A percentile compares a stretch with the other conserved stretches of the same genome.
Evolutionary conservation across 345 rosid genomes (phyloP).

Genomic region (Camelina neglecta): DNA sequence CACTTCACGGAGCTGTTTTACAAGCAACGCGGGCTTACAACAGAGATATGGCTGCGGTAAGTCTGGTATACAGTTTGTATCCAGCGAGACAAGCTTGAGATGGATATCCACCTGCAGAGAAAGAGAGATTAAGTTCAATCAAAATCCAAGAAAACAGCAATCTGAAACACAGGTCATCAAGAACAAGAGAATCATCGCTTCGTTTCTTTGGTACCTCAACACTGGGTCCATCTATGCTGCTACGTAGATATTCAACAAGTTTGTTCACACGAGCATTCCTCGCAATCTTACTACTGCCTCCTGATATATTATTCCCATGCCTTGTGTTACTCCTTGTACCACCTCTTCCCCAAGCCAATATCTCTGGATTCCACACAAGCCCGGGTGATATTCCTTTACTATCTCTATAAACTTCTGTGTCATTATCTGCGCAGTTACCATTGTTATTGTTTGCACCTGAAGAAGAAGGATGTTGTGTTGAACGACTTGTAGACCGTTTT

Average conservation of each 20-base stretch:
- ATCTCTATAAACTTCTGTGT: conserved; percentile 62
- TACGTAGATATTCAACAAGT: conserved; percentile 75
- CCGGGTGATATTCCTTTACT: conserved; percentile 78
- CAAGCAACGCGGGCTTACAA: conserved; percentile 70
- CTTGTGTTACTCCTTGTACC: conserved; percentile 92
- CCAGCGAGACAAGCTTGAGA: conserved; percentile 78
- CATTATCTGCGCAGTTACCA: conserved; percentile 64
- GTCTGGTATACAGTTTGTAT: conserved; percentile 56
- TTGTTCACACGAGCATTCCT: conserved; percentile 71
- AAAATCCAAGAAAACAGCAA: conserved; percentile 1
- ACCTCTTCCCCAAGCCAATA: conserved; percentile 97
- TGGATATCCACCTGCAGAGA: conserved; percentile 67
- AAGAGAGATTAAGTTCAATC: conserved; percentile 1
- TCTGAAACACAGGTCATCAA: neutral
- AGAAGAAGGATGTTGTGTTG: conserved; percentile 63
- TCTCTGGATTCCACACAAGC: conserved; percentile 78
- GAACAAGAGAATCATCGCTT: conserved; percentile 25
- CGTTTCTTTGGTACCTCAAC: conserved; percentile 63
- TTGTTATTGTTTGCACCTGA: conserved; percentile 64
- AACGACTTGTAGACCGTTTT: conserved; percentile 56
- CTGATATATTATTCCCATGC: conserved; percentile 67
- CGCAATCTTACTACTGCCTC: conserved; percentile 62
- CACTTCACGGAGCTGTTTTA: conserved; percentile 84
- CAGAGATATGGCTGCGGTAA: conserved; percentile 82
- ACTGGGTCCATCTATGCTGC: conserved; percentile 61